Conservation (phyloP, 352 stramenopile genomes). For the Saprolegnia parasitica region DNA sequence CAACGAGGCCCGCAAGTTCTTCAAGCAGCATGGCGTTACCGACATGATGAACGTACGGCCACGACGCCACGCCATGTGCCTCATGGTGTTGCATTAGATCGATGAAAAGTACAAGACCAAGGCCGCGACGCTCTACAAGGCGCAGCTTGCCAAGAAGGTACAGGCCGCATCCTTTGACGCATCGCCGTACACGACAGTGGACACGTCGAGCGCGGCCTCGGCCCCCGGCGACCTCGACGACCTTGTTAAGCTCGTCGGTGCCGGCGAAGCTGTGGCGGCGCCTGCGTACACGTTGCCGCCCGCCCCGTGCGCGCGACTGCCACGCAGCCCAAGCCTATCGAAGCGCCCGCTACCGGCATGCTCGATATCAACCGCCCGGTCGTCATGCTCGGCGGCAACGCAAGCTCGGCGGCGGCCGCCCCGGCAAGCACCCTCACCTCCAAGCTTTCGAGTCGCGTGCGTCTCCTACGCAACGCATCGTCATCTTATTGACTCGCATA, state of each 20-base stretch:
- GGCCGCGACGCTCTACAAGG: conserved; percentile 85
- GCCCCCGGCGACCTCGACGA: conserved; percentile 48
- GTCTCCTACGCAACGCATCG: conserved; percentile 9
- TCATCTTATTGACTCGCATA: neutral
- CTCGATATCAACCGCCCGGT: conserved; percentile 63
- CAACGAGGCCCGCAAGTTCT: conserved; percentile 89
- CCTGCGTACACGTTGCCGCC: conserved; percentile 33
- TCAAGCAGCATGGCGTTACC: conserved; percentile 86
- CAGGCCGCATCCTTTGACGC: conserved; percentile 51
- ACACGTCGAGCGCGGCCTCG: neutral
- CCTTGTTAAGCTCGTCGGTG: conserved; percentile 64
- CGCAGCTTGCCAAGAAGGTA: conserved; percentile 76
- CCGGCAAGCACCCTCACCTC: conserved; percentile 10
- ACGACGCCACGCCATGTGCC: neutral
- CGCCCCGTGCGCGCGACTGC: conserved; percentile 21
- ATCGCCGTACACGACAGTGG: conserved; percentile 18
- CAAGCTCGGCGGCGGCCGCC: conserved; percentile 33
- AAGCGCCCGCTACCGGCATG: conserved; percentile 35
- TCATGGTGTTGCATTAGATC: conserved; percentile 45
- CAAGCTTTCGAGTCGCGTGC: conserved; percentile 27
- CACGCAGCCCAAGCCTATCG: conserved; percentile 22
- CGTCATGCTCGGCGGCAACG: conserved; percentile 60
- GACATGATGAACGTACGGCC: conserved; percentile 75
- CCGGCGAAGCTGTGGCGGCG: conserved; percentile 37
- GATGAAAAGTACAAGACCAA: conserved; percentile 90